Conservation (phyloP, 805 yeast species). For the Saccharomyces mikatae region DNA sequence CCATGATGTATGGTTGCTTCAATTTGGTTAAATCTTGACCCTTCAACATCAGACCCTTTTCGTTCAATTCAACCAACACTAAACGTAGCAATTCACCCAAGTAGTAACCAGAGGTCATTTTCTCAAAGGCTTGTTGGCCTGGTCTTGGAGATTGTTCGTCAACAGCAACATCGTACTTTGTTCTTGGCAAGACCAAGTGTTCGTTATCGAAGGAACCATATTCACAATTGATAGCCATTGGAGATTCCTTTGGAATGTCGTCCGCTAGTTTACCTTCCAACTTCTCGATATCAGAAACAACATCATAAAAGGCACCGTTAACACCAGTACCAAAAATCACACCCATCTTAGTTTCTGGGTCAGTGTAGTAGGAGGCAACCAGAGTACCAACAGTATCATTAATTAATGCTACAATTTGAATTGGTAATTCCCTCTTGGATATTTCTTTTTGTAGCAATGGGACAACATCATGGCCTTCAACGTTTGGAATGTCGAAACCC, state of each 20-base stretch:
- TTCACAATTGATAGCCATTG: slow-evolving; percentile 97
- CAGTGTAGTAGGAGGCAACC: slow-evolving; percentile 90
- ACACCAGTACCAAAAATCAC: slow-evolving; percentile 95
- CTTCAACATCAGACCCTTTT: slow-evolving; percentile 58
- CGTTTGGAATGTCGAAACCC: slow-evolving; percentile 89
- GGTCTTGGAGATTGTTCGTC: slow-evolving; percentile 91
- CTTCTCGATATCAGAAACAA: slow-evolving; percentile 65
- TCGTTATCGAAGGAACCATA: slow-evolving; percentile 97
- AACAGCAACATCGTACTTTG: slow-evolving; percentile 72
- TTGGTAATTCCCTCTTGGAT: slow-evolving; percentile 57
- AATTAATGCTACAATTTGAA: slow-evolving; percentile 82
- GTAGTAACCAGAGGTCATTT: slow-evolving; percentile 95
- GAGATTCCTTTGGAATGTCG: slow-evolving; percentile 55
- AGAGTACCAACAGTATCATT: slow-evolving; percentile 97
- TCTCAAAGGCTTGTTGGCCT: slow-evolving; percentile 90
- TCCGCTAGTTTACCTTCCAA: slow-evolving; percentile 58
- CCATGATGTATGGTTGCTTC: slow-evolving; percentile 62
- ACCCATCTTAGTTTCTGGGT: slow-evolving; percentile 85
- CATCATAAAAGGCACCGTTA: slow-evolving; percentile 92
- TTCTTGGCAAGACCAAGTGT: slow-evolving; percentile 75
- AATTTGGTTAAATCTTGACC: slow-evolving; percentile 61
- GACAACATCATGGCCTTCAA: slow-evolving; percentile 90
- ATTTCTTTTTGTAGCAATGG: slow-evolving; percentile 81
- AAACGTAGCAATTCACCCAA: slow-evolving; percentile 86
- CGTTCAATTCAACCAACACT: slow-evolving; percentile 62